A percentile compares a stretch with the other conserved stretches of the same genome.
These are phyloP conservation scores for Yamadazyma diddensiae DNA, from an alignment of 1,139 yeast species.

Conservation along the genomic window DNA sequence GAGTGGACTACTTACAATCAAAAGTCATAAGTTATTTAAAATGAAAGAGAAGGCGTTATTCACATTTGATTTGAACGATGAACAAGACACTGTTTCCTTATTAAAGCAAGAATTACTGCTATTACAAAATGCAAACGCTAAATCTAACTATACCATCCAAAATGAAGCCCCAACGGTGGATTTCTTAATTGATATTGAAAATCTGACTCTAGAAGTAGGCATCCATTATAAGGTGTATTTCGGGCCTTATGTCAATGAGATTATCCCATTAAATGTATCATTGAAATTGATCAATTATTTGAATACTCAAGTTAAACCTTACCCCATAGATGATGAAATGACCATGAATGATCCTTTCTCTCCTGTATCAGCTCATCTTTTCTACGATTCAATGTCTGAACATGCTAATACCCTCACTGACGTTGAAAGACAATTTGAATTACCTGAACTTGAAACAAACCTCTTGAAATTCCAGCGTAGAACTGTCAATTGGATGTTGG, in stretches of 20 bases:
- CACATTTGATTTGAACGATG: conserved; percentile 11
- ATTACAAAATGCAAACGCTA: conserved; percentile 10
- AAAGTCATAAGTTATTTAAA: conserved; percentile 13
- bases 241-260: conserved; percentile 15
- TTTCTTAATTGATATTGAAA: conserved; percentile 10
- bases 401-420: conserved; percentile 25
- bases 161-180: conserved; percentile 9
- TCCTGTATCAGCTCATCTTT: conserved; percentile 24
- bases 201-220: conserved; percentile 7
- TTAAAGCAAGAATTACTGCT: conserved; percentile 14
- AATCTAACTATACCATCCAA: conserved; percentile 13
- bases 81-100: conserved; percentile 1
- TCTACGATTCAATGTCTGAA: conserved; percentile 35
- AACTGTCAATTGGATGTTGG: conserved; percentile 64
- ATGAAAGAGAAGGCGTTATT: conserved; percentile 14
- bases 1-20: conserved; percentile 10
- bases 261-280: conserved; percentile 10
- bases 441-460: conserved; percentile 49
- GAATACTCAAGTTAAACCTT: conserved; percentile 5
- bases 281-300: conserved; percentile 13
- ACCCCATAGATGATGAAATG: conserved; percentile 4
- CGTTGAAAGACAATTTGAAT: conserved; percentile 22
- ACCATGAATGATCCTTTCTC: conserved; percentile 7
- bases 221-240: conserved; percentile 12
- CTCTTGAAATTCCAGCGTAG: conserved; percentile 59